Evolutionary conservation across 495 filamentous ascomycete genomes (phyloP).

Genomic region (Penicillium parvum): DNA sequence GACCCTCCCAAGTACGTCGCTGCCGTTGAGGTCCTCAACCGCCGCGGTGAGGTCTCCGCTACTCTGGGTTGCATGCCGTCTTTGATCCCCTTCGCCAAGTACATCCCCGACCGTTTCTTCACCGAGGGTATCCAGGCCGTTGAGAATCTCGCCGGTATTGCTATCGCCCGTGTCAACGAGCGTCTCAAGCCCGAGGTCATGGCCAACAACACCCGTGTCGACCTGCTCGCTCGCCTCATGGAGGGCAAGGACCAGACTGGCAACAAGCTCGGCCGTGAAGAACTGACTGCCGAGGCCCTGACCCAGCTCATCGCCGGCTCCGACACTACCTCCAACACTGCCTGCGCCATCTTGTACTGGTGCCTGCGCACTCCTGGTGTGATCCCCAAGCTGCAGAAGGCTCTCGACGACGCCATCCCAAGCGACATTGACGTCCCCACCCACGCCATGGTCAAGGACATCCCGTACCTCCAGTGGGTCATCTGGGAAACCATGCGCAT

Average conservation of each 20-base stretch:
- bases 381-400: slow-evolving; percentile 62
- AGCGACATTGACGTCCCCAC: slow-evolving; percentile 57
- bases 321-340: slow-evolving; percentile 87
- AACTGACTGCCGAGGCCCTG: slow-evolving; percentile 82
- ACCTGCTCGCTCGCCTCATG: slow-evolving; percentile 79
- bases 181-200: slow-evolving; percentile 61
- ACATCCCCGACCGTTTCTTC: slow-evolving; percentile 52
- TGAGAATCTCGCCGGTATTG: slow-evolving; percentile 55
- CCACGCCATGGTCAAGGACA: slow-evolving; percentile 67
- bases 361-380: slow-evolving; percentile 66
- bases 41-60: slow-evolving; percentile 50
- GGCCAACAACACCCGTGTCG: slow-evolving; percentile 58
- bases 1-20: slow-evolving; percentile 43
- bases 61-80: slow-evolving; percentile 45
- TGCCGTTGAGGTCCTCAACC: slow-evolving; percentile 52
- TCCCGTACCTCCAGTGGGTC: slow-evolving; percentile 66
- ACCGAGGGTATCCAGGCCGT: slow-evolving; percentile 45
- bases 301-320: slow-evolving; percentile 89
- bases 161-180: slow-evolving; percentile 72
- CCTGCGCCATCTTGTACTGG: slow-evolving; percentile 81
- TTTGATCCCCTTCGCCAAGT: slow-evolving; percentile 49
- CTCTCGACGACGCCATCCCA: slow-evolving; percentile 68
- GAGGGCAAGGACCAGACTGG: slow-evolving; percentile 82
- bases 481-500: slow-evolving; percentile 89
- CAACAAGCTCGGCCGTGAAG: slow-evolving; percentile 64